A percentile compares a stretch with the other conserved stretches of the same genome.
phyloP scores from a whole-genome alignment of 169 alveolate genomes.

The Eimeria necatrix region DNA sequence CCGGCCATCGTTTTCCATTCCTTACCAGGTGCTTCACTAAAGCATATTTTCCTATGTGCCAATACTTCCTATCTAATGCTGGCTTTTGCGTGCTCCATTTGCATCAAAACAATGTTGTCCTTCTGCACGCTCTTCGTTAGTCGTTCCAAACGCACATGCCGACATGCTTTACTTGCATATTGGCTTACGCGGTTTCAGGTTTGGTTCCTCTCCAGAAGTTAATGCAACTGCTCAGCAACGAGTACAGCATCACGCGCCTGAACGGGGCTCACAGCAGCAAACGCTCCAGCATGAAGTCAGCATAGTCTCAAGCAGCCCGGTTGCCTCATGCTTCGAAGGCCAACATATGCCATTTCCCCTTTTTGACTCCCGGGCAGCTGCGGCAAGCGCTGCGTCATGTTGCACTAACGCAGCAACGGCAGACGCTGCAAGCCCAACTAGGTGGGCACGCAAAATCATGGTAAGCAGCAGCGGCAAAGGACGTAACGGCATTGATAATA shows the following conservation, averaged over 20 bases:
- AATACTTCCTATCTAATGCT: not conserved
- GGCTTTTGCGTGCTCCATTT: not conserved
- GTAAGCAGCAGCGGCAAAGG: constrained; percentile 26
- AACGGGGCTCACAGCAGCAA: not conserved
- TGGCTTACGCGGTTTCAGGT: not conserved
- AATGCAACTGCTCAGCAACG: not conserved
- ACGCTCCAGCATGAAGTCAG: not conserved
- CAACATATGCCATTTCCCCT: constrained; percentile 38
- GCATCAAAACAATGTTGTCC: not conserved
- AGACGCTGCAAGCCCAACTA: constrained; percentile 57
- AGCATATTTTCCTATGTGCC: not conserved
- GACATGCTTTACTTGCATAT: too few species aligned
- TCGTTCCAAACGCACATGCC: not conserved
- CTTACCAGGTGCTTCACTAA: constrained; percentile 42
- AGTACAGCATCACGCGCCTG: not conserved
- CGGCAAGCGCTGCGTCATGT: constrained; percentile 68
- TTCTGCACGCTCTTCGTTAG: not conserved
- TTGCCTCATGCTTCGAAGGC: constrained; percentile 1
- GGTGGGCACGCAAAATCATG: constrained; percentile 21
- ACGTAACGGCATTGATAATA: not conserved
- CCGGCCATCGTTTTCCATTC: constrained; percentile 4
- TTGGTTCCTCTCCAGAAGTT: constrained; percentile 23
- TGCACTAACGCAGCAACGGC: constrained; percentile 68
- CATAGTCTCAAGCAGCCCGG: not conserved
- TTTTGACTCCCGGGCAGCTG: constrained; percentile 57